A percentile compares a stretch with the other conserved stretches of the same genome.
Evolutionary conservation across 208 protist genomes (phyloP).

Genomic region (Wallacemonas sp.): DNA sequence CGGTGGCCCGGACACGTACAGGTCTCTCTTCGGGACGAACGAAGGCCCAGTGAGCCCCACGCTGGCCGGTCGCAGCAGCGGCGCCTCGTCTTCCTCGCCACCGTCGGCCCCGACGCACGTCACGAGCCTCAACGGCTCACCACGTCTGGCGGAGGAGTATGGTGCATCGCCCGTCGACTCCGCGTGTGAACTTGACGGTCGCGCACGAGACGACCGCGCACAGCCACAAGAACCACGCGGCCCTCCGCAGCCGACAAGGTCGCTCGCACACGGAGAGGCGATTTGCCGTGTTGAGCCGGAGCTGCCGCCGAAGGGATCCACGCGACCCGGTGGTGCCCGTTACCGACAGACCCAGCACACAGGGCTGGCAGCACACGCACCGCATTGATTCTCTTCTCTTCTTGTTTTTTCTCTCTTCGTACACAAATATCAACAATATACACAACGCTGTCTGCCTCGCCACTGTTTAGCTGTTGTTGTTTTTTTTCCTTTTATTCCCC

Average conservation of each 20-base stretch:
- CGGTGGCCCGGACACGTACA: conserved; percentile 3
- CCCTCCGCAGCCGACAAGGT: too few species aligned
- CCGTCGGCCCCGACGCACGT: too few species aligned
- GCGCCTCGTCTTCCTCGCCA: too few species aligned
- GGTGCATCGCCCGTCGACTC: too few species aligned
- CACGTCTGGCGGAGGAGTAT: too few species aligned
- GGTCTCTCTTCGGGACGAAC: background rate
- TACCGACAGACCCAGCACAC: conserved; percentile 1
- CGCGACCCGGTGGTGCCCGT: background rate
- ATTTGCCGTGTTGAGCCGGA: background rate
- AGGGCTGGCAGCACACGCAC: background rate
- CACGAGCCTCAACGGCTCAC: too few species aligned
- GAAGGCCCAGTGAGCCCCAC: background rate
- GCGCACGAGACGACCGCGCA: too few species aligned
- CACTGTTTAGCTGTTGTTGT: background rate
- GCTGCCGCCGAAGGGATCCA: background rate
- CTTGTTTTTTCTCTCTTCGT: conserved; percentile 15
- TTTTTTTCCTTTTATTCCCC: conserved; percentile 1
- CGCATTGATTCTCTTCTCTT: background rate
- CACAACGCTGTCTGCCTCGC: background rate
- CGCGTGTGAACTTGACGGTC: too few species aligned
- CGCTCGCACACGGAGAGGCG: too few species aligned
- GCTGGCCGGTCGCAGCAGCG: too few species aligned
- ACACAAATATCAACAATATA: background rate
- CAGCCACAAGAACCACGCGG: too few species aligned